Base-by-base conservation (phyloP, 495 filamentous ascomycete genomes). In the Xanthoparmelia taractica region DNA sequence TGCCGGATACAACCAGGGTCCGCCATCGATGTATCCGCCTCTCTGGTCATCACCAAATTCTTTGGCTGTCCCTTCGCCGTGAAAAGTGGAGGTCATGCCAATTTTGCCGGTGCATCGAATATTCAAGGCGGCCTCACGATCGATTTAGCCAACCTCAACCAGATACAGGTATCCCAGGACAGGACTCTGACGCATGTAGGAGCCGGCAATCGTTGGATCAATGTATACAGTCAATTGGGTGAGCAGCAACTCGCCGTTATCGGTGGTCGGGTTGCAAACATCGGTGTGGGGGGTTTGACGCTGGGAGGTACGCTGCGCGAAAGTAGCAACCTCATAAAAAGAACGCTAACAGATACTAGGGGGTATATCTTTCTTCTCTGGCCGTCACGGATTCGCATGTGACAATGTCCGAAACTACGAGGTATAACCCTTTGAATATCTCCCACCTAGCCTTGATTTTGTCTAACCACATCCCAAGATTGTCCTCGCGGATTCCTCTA, bases 201-300 rank as follows among this genome's bases (percentile, higher is more conserved):
- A 1, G 71, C 78, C 15, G 83, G 83, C 12, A 76, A 75, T 57
- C 70, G 72, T n/a, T 83, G 81, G 78, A 75, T 76, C 34, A 64
- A 83, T 56, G 79, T 87, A 0, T 87, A 85, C 63, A 66, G 63
- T 0, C 65, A 67, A 11, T 75, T 90, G 0, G 77, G 78, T 34
- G 70, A 76, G 3, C 61, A 79, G n/a, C 75, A 77, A 17, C 60
- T 81, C 8, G 69, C 80, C 5, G 76, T 79, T 4, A 71, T 84
- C 1, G 86, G 85, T 10, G 84, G 83, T n/a, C 78, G 86, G 17
- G 76, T 74, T 27, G 64, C 75, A 0, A 73, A 73, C 7, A 78
- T 87, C 55, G 86, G 86, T 37, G 80, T 85, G 1, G 78, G 79
- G n/a, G 86, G 86, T 12, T 71, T 85, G 20, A 71, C 76, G 6